Base-by-base conservation (phyloP, 2,329 filamentous ascomycete genomes). In the Hansfordia pulvinata region DNA sequence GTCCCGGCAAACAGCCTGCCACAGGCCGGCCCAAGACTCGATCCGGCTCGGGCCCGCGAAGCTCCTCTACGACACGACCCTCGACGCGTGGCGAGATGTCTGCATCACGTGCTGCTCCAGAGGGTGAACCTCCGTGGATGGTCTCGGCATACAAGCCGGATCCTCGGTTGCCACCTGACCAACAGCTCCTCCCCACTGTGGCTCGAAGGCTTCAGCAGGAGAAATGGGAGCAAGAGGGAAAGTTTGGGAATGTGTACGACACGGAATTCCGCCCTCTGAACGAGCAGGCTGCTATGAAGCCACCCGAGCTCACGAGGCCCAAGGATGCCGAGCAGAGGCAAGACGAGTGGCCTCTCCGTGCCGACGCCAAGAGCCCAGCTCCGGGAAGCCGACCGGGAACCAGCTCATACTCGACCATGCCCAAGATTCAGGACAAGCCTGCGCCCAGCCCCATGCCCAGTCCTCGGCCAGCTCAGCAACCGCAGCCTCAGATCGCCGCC, bases 91-190 rank as follows among this genome's bases (percentile, higher is more conserved):
- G 73, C 12, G 69, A 69, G 31, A 38, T 64, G 17, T 50, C 56
- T 21, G 42, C 54, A 47, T 41, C 50, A 44, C n/a, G n/a, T n/a
- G 50, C 83, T 45, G 70, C 76, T 21, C 86, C 86, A 1, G 90
- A 96, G 58, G 90, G 90, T 12, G 88, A 96, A 28, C 85, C 90
- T 8, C 90, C 90, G 27, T 98, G 90, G 90, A 70, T 96, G 54
- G 71, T 90, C 23, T 82, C 80, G 13, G 84, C 93, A 54, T 98
- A 94, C 53, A 93, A 92, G 45, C 90, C 90, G 1, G 90, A 98
- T 47, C 90, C 90, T 17, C 77, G 85, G 33, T 62, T 98, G 18
- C 90, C 90, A 5, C 90, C 85, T 0, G 90, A 98, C 35, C 82
- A 98, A 51, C 90, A 98, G 47, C 75, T 98, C 28, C 71, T 98